Evolutionary conservation across 352 stramenopile genomes (phyloP).

Genomic region (Phytophthora vignae): DNA sequence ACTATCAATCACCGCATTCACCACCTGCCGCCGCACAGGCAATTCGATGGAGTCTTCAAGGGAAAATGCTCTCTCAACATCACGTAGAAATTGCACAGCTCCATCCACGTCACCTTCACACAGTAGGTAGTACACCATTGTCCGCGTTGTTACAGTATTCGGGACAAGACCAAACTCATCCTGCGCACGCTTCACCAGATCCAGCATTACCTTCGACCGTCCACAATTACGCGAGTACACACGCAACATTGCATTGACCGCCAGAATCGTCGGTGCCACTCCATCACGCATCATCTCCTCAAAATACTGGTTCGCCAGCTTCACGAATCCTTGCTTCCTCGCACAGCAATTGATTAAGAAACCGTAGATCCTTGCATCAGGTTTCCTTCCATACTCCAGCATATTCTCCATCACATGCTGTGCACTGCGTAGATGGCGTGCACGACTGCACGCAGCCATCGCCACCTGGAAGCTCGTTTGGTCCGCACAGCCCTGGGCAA

Average conservation of each 20-base stretch:
- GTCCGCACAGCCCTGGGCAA: constrained; percentile 43
- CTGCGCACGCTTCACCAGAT: constrained; percentile 41
- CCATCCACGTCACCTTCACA: constrained; percentile 35
- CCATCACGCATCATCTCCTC: constrained; percentile 48
- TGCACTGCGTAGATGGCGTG: constrained; percentile 47
- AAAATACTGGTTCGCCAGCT: constrained; percentile 51
- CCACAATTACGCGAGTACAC: constrained; percentile 51
- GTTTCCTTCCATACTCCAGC: constrained; percentile 31
- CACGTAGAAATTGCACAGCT: constrained; percentile 41
- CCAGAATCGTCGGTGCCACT: constrained; percentile 51
- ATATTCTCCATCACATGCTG: constrained; percentile 57
- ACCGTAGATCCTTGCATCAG: constrained; percentile 57
- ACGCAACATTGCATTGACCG: constrained; percentile 70
- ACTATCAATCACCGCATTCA: constrained; percentile 58
- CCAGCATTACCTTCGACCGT: constrained; percentile 43
- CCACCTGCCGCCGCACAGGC: constrained; percentile 34
- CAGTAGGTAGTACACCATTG: constrained; percentile 56
- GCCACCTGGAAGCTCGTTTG: constrained; percentile 71
- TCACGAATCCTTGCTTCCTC: constrained; percentile 41
- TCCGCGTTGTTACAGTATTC: constrained; percentile 54
- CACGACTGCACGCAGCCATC: constrained; percentile 71
- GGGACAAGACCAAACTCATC: constrained; percentile 47
- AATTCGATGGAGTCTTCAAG: constrained; percentile 13
- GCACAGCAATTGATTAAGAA: constrained; percentile 78
- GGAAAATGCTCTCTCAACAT: constrained; percentile 21